Percentiles rank a stretch among this genome's conserved stretches.
phyloP scores from a whole-genome alignment of 2,329 filamentous ascomycete genomes.

The Fusarium pseudocircinatum region DNA sequence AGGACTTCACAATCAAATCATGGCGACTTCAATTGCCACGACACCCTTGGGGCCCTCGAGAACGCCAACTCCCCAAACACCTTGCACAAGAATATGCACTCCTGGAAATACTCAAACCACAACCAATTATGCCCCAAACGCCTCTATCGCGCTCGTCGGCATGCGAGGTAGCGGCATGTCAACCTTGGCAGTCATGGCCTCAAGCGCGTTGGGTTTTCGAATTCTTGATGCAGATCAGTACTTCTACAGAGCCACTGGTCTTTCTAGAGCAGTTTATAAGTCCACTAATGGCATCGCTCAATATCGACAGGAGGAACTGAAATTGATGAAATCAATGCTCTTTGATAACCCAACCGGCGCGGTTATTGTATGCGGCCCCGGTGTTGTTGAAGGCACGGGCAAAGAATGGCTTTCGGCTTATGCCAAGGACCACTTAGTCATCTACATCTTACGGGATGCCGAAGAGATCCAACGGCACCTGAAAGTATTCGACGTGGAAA shows the following conservation, averaged over 20 bases:
- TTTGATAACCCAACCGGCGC: neutral
- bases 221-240: conserved; percentile 9
- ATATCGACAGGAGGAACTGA: conserved; percentile 5
- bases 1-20: neutral
- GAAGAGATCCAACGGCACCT: neutral
- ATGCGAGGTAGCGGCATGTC: conserved; percentile 10
- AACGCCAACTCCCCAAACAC: neutral
- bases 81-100: neutral
- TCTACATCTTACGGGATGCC: neutral
- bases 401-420: conserved; percentile 3
- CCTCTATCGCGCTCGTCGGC: neutral
- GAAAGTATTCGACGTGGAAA: neutral
- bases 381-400: conserved; percentile 1
- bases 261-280: neutral
- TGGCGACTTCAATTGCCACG: fast-evolving
- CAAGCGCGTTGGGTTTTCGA: neutral
- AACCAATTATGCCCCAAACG: neutral
- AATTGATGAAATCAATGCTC: conserved; percentile 2
- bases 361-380: conserved; percentile 3
- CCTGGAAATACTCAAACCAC: no score
- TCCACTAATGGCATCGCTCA: neutral
- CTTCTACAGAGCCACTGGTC: neutral
- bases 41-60: neutral
- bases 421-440: neutral
- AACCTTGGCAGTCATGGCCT: neutral